Base-by-base conservation (phyloP, 1,139 yeast genomes). In the Chernovozyma sophiae-reginae region DNA sequence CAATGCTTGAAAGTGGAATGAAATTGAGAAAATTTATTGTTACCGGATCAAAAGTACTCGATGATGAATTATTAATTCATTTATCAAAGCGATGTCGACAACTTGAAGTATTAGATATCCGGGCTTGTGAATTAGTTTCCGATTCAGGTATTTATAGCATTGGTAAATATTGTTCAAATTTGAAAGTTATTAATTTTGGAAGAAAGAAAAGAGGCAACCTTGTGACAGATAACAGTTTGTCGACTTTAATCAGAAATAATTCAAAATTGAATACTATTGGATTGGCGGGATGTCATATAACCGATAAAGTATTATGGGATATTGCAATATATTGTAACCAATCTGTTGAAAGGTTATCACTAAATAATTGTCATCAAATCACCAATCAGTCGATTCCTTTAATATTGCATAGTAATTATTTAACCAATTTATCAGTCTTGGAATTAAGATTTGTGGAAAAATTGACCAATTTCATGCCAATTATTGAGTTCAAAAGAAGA, bases 111-210 rank as follows among this genome's bases (percentile, higher is more conserved):
- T 62, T 90, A 35, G 97, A 90, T 51, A 60, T 90, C 22, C 69
- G 97, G 32, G 97, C 96, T 0, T 89, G 97, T 60, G 92, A 86
- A 45, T 64, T 68, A 41, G 76, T 90, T 13, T 70, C 86, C 3
- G 97, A 90, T 60, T 63, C 77, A 25, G 92, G 96, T 1, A 61
- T 90, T 19, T 77, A 79, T 42, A 72, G 75, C 17, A 59, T 90
- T 25, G 86, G 89, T 0, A 58, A 69, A 31, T 56, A 68, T 41
- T 87, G 96, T 56, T 66, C 57, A 1, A 59, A 69, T 15, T 66
- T 90, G 30, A 64, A 61, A 33, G 61, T 68, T 30, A 62, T 90
- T 33, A 90, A 90, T 51, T 72, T 89, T 36, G 97, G 97, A 13
- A 74, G 97, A 42, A 90, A 86, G 41, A 65, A 73, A 25, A 72